Evolutionary conservation across 192 early-diverging fungal species (phyloP), one percentile per base, ranked within the genome.

Genomic region (Coemansia sp.): DNA sequence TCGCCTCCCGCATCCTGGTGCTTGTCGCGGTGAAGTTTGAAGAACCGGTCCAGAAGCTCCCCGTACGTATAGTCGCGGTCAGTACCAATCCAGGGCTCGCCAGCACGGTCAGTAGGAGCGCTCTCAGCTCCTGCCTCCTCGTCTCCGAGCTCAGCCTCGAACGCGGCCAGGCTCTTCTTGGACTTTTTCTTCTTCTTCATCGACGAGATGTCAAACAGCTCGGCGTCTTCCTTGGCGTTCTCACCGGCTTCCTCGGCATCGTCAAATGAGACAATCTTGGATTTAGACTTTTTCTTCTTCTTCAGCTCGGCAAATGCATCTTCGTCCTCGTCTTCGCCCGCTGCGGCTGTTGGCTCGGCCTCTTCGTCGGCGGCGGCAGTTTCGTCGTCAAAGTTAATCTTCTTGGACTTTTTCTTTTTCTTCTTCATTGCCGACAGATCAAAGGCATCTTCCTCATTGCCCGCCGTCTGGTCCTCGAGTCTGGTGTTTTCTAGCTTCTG

Each of bases 1-100:
- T 96, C 95, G 66, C 95, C 94, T 31, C 84, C 90, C 50, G 97
- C 87, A 55, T 96, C 95, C 22, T 95, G 93, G 87, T 99, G 97
- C 83, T 96, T 98, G 72, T 94, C 89, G 49, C 90, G 92, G 66
- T 98, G 87, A 31, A 94, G 91, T 73, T 90, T 89, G 85, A 95
- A 99, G 44, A 98, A 93, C 67, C 98, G 92, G 24, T 86, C 84
- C 46, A 99, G 84, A 18, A 98, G 91, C 88, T 96, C 97, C 24
- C 85, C 71, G 78, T 98, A 99, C 12, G 92, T 90, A 86, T 99
- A 97, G 80, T 99, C 96, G 34, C 97, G 88, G 86, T 94, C 92
- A 29, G 90, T 87, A 64, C 88, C 91, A 24, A 95, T 73, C 97
- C 97, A 99, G n/a, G 92, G 74, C 70, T 94, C 93, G 68, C 76